Percentiles rank a stretch among this genome's conserved stretches.
These are phyloP conservation scores for Penicillium sclerotiorum DNA, from an alignment of 2,329 filamentous ascomycete genomes.

Conservation along the genomic window DNA sequence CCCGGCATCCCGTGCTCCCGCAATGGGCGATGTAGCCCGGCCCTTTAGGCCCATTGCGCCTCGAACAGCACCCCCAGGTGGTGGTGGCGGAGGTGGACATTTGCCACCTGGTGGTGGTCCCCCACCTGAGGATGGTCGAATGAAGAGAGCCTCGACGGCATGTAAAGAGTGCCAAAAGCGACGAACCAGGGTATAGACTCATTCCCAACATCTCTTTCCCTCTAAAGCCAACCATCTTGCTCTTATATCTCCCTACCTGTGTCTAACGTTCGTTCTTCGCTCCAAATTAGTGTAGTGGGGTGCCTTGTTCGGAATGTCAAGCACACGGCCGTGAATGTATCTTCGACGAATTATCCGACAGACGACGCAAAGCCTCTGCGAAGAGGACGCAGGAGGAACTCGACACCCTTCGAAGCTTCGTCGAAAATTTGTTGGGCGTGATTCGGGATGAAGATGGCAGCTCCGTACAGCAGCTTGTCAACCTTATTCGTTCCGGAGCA, in stretches of 20 bases:
- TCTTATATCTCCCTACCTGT: background rate
- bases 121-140: slow-evolving; percentile 33
- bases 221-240: too few relatives aligned
- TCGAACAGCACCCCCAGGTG: slow-evolving; percentile 21
- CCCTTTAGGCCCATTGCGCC: slow-evolving; percentile 37
- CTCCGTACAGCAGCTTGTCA: slow-evolving; percentile 27
- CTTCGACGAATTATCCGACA: slow-evolving; percentile 38
- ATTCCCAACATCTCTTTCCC: slow-evolving; percentile 2
- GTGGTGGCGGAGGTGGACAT: slow-evolving; percentile 14
- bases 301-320: slow-evolving; percentile 38
- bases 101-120: slow-evolving; percentile 14
- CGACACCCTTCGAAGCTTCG: slow-evolving; percentile 27
- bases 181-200: slow-evolving; percentile 38
- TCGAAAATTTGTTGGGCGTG: slow-evolving; percentile 31
- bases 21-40: slow-evolving; percentile 35
- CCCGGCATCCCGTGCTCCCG: background rate
- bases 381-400: slow-evolving; percentile 34
- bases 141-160: slow-evolving; percentile 40
- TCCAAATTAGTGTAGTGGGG: slow-evolving; percentile 32
- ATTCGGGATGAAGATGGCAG: slow-evolving; percentile 27
- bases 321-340: slow-evolving; percentile 36
- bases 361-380: slow-evolving; percentile 38
- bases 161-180: slow-evolving; percentile 42
- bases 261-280: slow-evolving; percentile 14
- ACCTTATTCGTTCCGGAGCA: slow-evolving; percentile 30